These are phyloP conservation scores for Pyrenochaeta sp. DNA, from an alignment of 2,329 filamentous ascomycete species.

Conservation along the genomic window DNA sequence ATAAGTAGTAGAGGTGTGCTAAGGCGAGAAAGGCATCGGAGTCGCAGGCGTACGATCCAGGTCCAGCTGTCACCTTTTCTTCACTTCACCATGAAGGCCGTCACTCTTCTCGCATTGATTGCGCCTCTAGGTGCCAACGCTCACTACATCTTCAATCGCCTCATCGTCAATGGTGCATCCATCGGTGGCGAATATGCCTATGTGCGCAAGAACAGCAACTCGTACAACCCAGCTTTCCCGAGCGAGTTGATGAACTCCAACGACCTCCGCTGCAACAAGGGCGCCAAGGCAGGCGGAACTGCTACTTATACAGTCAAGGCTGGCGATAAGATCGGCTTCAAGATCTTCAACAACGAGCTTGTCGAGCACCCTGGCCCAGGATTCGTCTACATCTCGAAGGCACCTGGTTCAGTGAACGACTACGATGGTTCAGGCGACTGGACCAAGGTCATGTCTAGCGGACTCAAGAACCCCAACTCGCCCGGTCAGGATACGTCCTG, in stretches of 20 bases:
- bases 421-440: conserved; percentile 69
- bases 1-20: conserved; percentile 5
- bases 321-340: conserved; percentile 59
- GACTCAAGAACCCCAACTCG: conserved; percentile 34
- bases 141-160: conserved; percentile 48
- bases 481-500: conserved; percentile 33
- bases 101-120: conserved; percentile 34
- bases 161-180: conserved; percentile 41
- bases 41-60: conserved; percentile 6
- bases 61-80: conserved; percentile 5
- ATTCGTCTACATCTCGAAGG: conserved; percentile 52
- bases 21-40: background rate
- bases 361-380: conserved; percentile 52
- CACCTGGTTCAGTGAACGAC: conserved; percentile 69
- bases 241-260: conserved; percentile 41
- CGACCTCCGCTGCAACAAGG: conserved; percentile 48
- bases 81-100: conserved; percentile 37
- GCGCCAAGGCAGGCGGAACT: conserved; percentile 41
- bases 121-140: conserved; percentile 34
- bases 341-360: conserved; percentile 59
- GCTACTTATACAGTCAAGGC: conserved; percentile 49
- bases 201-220: conserved; percentile 46
- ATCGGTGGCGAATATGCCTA: conserved; percentile 46
- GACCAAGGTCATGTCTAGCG: conserved; percentile 45
- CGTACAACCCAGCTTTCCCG: conserved; percentile 42